phyloP scores from a whole-genome alignment of 352 stramenopile species.

The Globisporangium ultimum region DNA sequence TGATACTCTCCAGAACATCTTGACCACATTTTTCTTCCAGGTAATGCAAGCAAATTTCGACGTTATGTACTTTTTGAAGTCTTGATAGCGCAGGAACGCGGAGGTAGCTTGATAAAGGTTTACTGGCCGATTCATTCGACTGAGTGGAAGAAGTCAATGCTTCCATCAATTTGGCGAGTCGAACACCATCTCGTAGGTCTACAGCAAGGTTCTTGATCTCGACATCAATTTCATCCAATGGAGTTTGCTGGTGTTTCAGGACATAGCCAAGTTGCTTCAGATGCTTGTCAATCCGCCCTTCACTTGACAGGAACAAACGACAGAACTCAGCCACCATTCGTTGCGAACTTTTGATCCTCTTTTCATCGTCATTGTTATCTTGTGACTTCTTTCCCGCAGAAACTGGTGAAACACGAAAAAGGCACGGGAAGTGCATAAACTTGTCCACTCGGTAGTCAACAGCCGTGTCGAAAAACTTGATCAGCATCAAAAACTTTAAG shows the following conservation, averaged over 20 bases:
- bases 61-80: slow-evolving; percentile 96
- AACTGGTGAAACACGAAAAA: slow-evolving; percentile 74
- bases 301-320: slow-evolving; percentile 89
- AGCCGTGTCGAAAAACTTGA: slow-evolving; percentile 91
- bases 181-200: slow-evolving; percentile 96
- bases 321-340: slow-evolving; percentile 91
- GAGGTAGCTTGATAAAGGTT: slow-evolving; percentile 73
- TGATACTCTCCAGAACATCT: slow-evolving; percentile 53
- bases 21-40: slow-evolving; percentile 72
- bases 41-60: slow-evolving; percentile 87
- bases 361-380: slow-evolving; percentile 12
- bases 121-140: slow-evolving; percentile 12
- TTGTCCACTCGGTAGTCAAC: slow-evolving; percentile 72
- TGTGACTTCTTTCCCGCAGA: slow-evolving; percentile 8
- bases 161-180: slow-evolving; percentile 92
- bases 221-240: slow-evolving; percentile 95
- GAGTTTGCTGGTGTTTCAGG: slow-evolving; percentile 88
- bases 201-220: slow-evolving; percentile 89
- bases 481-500: slow-evolving; percentile 90
- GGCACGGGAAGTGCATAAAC: slow-evolving; percentile 80
- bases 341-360: slow-evolving; percentile 89
- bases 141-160: slow-evolving; percentile 50
- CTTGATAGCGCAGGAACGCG: slow-evolving; percentile 93
- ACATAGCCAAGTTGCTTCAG: slow-evolving; percentile 85
- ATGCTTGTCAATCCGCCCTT: slow-evolving; percentile 95